phyloP scores from a whole-genome alignment of 2,329 filamentous ascomycete species.

The Penicillium janthinellum region DNA sequence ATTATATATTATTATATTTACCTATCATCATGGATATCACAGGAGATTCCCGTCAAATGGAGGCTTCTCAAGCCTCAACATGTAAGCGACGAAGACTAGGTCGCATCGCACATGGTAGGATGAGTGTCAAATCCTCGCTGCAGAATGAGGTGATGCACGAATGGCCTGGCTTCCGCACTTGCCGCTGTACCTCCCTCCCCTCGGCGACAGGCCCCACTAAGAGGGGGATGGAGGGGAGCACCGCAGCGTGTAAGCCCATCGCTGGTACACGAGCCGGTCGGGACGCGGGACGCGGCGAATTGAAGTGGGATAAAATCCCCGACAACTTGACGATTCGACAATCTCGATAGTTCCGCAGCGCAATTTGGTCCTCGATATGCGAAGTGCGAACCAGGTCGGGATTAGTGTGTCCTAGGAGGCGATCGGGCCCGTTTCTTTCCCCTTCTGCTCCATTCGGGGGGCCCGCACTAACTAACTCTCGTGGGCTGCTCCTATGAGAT shows the following conservation, averaged over 20 bases:
- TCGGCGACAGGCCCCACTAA: not conserved
- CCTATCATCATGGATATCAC: not conserved
- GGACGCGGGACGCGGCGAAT: not conserved
- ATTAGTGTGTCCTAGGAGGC: slow-evolving; percentile 13
- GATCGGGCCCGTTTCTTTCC: slow-evolving; percentile 24
- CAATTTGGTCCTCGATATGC: not conserved
- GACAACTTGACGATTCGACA: not conserved
- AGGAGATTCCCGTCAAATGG: not conserved
- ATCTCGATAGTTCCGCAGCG: not conserved
- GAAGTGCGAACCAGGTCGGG: not conserved
- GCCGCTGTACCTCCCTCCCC: slow-evolving; percentile 12
- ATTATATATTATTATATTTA: too few species aligned
- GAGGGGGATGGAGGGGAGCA: not conserved
- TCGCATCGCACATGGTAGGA: not conserved
- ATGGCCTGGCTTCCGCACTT: slow-evolving; percentile 20
- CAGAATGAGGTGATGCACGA: slow-evolving; percentile 12
- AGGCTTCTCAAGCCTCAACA: not conserved
- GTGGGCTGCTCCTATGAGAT: slow-evolving; percentile 9
- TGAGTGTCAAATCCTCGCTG: not conserved
- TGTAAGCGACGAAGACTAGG: not conserved
- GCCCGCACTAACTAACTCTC: slow-evolving; percentile 21
- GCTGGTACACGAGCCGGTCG: slow-evolving; percentile 1
- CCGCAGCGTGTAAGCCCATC: slow-evolving; percentile 1
- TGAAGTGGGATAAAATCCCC: not conserved
- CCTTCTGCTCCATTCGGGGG: slow-evolving; percentile 30